phyloP scores from a whole-genome alignment of 2,329 filamentous ascomycete genomes.

The Hypomyces rosellus region DNA sequence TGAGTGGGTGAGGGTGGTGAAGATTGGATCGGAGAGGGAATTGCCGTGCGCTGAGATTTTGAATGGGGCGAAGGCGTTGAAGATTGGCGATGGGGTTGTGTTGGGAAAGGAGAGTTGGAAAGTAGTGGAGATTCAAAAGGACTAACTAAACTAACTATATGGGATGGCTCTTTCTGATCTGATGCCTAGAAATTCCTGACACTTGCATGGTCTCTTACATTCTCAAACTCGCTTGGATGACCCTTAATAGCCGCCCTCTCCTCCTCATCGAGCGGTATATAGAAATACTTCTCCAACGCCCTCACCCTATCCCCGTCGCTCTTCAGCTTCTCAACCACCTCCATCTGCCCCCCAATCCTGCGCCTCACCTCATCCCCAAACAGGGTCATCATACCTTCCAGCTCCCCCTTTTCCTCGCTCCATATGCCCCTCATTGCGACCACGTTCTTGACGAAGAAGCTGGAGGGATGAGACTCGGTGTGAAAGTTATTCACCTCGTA shows the following conservation, averaged over 20 bases:
- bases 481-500: slow-evolving; percentile 41
- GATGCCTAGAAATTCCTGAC: background rate
- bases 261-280: slow-evolving; percentile 37
- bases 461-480: slow-evolving; percentile 27
- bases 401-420: slow-evolving; percentile 11
- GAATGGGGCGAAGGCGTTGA: background rate
- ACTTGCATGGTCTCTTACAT: background rate
- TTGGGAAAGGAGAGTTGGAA: slow-evolving; percentile 9
- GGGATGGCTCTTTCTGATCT: background rate
- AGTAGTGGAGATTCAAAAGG: slow-evolving; percentile 9
- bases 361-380: slow-evolving; percentile 39
- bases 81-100: slow-evolving; percentile 3
- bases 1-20: slow-evolving; percentile 31
- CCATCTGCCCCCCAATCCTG: slow-evolving; percentile 27
- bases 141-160: too few species aligned
- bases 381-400: slow-evolving; percentile 37
- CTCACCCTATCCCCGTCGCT: slow-evolving; percentile 43
- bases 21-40: slow-evolving; percentile 28
- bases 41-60: slow-evolving; percentile 29
- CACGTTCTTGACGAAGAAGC: slow-evolving; percentile 33
- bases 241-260: slow-evolving; percentile 45
- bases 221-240: slow-evolving; percentile 18
- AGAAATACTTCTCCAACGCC: slow-evolving; percentile 45
- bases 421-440: slow-evolving; percentile 28
- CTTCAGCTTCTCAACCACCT: slow-evolving; percentile 35